phyloP scores from a whole-genome alignment of 768 basidiomycete species.

The Boletales sp. region DNA sequence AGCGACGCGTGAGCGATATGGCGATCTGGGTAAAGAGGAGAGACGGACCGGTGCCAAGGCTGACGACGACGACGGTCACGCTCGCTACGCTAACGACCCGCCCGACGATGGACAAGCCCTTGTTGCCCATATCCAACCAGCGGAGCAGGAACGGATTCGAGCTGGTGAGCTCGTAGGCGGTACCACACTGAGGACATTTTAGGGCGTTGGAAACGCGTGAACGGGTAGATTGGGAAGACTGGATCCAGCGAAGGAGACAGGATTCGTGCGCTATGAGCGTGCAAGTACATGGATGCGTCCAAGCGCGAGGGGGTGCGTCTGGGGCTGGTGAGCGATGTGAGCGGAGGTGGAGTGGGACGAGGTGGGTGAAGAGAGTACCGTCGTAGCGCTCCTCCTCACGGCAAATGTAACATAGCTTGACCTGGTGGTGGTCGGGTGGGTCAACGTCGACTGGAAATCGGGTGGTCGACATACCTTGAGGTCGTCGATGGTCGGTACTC shows the following conservation, averaged over 20 bases:
- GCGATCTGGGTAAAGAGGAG: not conserved
- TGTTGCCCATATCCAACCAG: constrained; percentile 51
- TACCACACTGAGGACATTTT: constrained; percentile 77
- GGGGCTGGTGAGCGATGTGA: constrained; percentile 29
- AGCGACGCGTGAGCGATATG: constrained; percentile 3
- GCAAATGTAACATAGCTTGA: constrained; percentile 81
- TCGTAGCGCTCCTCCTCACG: constrained; percentile 65
- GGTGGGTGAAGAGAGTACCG: constrained; percentile 17
- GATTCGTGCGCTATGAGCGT: constrained; percentile 78
- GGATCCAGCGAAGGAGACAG: constrained; percentile 79
- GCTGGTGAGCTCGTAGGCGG: constrained; percentile 65
- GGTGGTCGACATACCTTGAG: constrained; percentile 23
- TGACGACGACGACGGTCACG: constrained; percentile 46
- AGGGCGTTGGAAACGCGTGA: constrained; percentile 58
- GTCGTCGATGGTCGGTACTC: constrained; percentile 33
- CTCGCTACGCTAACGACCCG: constrained; percentile 49
- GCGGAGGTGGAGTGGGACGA: not conserved
- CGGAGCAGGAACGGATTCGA: constrained; percentile 52
- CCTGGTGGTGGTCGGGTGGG: constrained; percentile 26
- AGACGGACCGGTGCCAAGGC: constrained; percentile 59
- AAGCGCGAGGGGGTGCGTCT: constrained; percentile 49
- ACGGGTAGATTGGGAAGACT: constrained; percentile 57
- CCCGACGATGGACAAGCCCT: constrained; percentile 46
- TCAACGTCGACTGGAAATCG: not conserved
- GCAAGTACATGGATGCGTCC: constrained; percentile 81